phyloP scores from a whole-genome alignment of 2,329 filamentous ascomycete genomes.

The Madurella mycetomatis region DNA sequence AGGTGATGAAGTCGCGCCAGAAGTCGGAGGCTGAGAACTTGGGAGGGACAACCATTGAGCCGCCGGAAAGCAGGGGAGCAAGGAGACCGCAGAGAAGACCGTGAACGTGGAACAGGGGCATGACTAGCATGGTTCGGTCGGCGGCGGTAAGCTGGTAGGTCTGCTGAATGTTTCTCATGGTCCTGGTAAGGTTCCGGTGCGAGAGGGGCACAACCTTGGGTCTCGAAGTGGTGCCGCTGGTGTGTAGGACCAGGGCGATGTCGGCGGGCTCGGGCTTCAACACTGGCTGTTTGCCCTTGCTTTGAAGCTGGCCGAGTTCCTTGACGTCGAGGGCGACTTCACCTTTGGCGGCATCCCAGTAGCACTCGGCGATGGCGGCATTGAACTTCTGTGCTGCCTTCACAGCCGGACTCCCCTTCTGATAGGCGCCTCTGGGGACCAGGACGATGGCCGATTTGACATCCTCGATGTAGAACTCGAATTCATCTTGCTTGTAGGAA shows the following conservation, averaged over 20 bases:
- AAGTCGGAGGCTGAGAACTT: conserved; percentile 81
- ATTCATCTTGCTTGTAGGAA: conserved; percentile 83
- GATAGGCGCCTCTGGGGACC: conserved; percentile 67
- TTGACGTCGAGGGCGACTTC: conserved; percentile 76
- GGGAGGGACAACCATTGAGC: conserved; percentile 72
- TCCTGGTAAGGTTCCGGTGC: conserved; percentile 74
- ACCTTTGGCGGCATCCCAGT: conserved; percentile 61
- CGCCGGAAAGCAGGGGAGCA: conserved; percentile 68
- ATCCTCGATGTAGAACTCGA: conserved; percentile 89
- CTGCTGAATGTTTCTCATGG: conserved; percentile 76
- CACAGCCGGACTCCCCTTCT: conserved; percentile 64
- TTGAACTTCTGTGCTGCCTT: conserved; percentile 73
- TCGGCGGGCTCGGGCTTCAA: conserved; percentile 64
- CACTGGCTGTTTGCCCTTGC: conserved; percentile 36
- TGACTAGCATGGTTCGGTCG: conserved; percentile 80
- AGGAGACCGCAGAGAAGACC: conserved; percentile 81
- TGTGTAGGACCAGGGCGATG: conserved; percentile 76
- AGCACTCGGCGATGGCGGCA: conserved; percentile 81
- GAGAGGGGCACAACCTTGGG: conserved; percentile 82
- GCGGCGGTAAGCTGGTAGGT: conserved; percentile 68
- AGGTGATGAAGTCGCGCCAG: conserved; percentile 69
- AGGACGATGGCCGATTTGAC: conserved; percentile 74
- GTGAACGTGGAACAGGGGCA: conserved; percentile 89
- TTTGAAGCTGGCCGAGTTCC: conserved; percentile 62
- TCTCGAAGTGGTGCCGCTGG: conserved; percentile 77